Percentiles rank a stretch among this genome's conserved stretches.
These are phyloP conservation scores for Spizellomyces punctatus DNA, from an alignment of 192 early-diverging fungal species.

Conservation along the genomic window DNA sequence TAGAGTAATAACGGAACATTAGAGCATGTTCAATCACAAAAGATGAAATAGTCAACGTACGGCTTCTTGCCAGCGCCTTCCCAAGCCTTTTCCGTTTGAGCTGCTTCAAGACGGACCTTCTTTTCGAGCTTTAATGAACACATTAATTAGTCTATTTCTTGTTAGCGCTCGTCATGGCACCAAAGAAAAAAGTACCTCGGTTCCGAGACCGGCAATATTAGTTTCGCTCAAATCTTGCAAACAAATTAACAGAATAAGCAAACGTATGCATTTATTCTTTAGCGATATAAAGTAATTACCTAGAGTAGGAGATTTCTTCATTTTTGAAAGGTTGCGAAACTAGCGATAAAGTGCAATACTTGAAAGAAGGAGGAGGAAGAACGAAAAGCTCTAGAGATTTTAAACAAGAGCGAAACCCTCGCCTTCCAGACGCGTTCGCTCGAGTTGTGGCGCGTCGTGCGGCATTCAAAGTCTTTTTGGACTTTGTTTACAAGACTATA, in stretches of 20 bases:
- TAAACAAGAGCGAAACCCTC: too few relatives aligned
- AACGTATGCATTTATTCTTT: too few relatives aligned
- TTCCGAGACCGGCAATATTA: slow-evolving; percentile 29
- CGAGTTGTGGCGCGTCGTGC: too few relatives aligned
- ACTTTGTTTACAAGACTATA: too few relatives aligned
- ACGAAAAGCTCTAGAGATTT: too few relatives aligned
- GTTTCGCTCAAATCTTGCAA: slow-evolving; percentile 24
- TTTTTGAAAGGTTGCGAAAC: too few relatives aligned
- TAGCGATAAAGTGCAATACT: too few relatives aligned
- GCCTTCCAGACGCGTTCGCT: too few relatives aligned
- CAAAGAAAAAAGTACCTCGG: slow-evolving; percentile 12
- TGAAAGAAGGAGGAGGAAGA: too few relatives aligned
- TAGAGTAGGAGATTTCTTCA: too few relatives aligned
- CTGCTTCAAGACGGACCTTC: slow-evolving; percentile 59
- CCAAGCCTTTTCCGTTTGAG: slow-evolving; percentile 65
- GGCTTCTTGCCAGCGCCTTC: slow-evolving; percentile 50
- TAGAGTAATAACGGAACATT: background rate
- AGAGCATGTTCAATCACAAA: background rate
- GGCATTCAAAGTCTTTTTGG: too few relatives aligned
- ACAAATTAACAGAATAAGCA: background rate
- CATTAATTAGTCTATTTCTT: background rate
- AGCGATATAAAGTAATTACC: too few relatives aligned
- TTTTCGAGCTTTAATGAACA: slow-evolving; percentile 49
- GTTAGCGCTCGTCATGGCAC: background rate
- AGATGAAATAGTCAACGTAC: slow-evolving; percentile 27